Evolutionary conservation across 371 early-diverging fungal genomes (phyloP).

Genomic region (Chytridiales sp.): DNA sequence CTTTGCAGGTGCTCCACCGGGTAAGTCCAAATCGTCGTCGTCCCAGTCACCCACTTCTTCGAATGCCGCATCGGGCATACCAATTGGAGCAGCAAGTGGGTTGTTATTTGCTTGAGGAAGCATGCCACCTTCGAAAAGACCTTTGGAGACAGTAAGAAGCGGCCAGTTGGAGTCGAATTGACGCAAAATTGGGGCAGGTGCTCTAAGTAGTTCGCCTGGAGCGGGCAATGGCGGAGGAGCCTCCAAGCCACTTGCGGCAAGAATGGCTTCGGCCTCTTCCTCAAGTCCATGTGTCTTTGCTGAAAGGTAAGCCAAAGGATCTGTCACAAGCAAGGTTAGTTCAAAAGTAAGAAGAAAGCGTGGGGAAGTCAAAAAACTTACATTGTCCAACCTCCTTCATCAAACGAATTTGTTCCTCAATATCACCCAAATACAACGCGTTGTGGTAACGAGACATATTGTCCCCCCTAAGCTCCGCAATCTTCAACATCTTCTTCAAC

Average conservation of each 20-base stretch:
- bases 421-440: conserved; percentile 82
- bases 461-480: conserved; percentile 81
- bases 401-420: conserved; percentile 77
- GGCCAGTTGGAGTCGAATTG: conserved; percentile 87
- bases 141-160: conserved; percentile 66
- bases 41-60: conserved; percentile 76
- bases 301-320: conserved; percentile 85
- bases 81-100: conserved; percentile 40
- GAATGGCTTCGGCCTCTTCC: conserved; percentile 79
- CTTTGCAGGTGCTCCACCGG: neutral
- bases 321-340: conserved; percentile 35
- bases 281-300: conserved; percentile 84
- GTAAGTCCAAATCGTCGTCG: conserved; percentile 51
- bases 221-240: conserved; percentile 53
- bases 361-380: conserved; percentile 33
- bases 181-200: conserved; percentile 65
- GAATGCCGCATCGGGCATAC: conserved; percentile 40
- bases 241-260: conserved; percentile 56
- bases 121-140: conserved; percentile 55
- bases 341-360: conserved; percentile 1
- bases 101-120: conserved; percentile 37
- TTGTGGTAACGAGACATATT: conserved; percentile 85
- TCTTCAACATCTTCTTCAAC: conserved; percentile 86
- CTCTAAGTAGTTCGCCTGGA: conserved; percentile 63
- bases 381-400: conserved; percentile 82